Base-by-base conservation (phyloP, 305 asterid genomes). In the Fraxinus floribunda region DNA sequence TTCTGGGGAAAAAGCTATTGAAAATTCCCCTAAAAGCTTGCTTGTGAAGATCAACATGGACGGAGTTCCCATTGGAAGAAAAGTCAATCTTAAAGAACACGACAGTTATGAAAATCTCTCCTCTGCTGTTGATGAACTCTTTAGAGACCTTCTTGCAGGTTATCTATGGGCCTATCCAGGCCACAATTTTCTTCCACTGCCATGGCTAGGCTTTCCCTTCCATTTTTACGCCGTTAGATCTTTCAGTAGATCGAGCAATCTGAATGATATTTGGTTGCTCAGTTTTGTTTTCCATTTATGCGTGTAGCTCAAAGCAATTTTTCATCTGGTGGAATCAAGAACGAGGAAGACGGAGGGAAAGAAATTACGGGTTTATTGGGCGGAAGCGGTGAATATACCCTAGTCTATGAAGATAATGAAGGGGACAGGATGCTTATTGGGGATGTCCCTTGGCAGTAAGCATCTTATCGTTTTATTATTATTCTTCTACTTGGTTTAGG, bases 381-480 rank as follows among this genome's bases (percentile, higher is more conserved):
- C n/a, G 93, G 98, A 44, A 91, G 92, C 83, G 95, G 98, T 34
- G 98, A 92, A 92, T 95, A 93, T 92, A 92, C 98, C 74, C 94
- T 95, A 24, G 97, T 95, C 32, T 95, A 93, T 87, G 98, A 95
- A 87, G 98, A 95, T 91, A 91, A 95, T 81, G 98, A 95, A 91
- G 98, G 98, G 78, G 98, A 95, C 89, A 92, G 93, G 85, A 91
- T 93, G 97, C 98, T 95, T 82, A 95, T 93, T 81, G 97, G 97
- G 66, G 97, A 94, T 90, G 97, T 94, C 84, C 97, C 97, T 78
- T 94, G 98, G 98, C 92, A 90, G 98, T 95, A 93, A 90, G 97
- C 91, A 88, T 90, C 88, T 78, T 80, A 16, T 52, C 62, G 24
- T 52, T 35, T 34, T 79, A 22, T 49, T 73, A 39, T 39, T 73